Conservation (phyloP, 257 asterid genomes). For the Ocimum tenuiflorum region DNA sequence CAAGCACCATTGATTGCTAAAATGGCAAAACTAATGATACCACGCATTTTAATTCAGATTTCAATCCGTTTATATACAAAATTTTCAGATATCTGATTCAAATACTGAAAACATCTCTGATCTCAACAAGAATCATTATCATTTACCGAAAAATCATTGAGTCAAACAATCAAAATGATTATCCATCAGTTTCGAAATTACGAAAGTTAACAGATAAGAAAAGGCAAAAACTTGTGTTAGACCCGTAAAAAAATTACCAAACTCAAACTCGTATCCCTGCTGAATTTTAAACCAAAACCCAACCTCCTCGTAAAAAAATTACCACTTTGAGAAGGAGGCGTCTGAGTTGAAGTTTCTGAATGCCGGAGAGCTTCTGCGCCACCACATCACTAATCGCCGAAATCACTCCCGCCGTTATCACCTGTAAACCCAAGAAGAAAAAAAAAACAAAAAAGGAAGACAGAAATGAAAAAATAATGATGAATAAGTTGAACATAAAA, state of each 20-base stretch:
- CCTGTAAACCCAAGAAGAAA: conserved; percentile 24
- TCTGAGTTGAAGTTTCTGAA: conserved; percentile 71
- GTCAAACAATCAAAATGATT: background rate
- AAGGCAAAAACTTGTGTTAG: too few species aligned
- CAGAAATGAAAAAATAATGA: too few species aligned
- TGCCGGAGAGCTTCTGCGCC: conserved; percentile 81
- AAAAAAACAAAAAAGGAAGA: background rate
- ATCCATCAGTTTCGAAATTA: background rate
- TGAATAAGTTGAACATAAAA: too few species aligned
- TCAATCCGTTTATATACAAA: too few species aligned
- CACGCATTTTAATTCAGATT: background rate
- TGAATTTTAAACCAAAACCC: too few species aligned
- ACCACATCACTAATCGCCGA: conserved; percentile 76
- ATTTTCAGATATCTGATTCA: background rate
- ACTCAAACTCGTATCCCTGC: too few species aligned
- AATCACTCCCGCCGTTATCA: conserved; percentile 72
- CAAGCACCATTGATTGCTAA: background rate
- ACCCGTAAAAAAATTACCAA: too few species aligned
- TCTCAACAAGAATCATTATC: background rate
- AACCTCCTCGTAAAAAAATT: too few species aligned
- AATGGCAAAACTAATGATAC: background rate
- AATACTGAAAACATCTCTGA: background rate
- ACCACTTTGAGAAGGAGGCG: conserved; percentile 94
- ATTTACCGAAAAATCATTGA: too few species aligned
- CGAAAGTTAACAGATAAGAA: background rate